Percentiles rank a stretch among this genome's conserved stretches.
phyloP scores from a whole-genome alignment of 768 basidiomycete genomes.

The Kwoniella pini region DNA sequence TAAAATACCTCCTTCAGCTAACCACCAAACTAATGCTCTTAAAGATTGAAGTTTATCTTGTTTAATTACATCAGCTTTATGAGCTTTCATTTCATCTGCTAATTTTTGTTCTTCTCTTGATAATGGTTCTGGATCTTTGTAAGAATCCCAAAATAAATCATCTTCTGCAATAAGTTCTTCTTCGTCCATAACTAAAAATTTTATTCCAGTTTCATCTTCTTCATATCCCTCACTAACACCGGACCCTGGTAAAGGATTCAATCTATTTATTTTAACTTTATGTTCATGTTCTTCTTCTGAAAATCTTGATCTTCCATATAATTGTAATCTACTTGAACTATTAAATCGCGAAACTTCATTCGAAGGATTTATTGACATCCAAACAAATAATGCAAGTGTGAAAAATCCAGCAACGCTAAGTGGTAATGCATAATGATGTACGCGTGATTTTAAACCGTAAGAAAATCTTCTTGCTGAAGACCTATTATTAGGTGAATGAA shows the following conservation, averaged over 20 bases:
- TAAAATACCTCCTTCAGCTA: constrained; percentile 48
- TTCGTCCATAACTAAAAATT: constrained; percentile 33
- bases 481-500: constrained; percentile 4
- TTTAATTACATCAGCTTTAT: constrained; percentile 32
- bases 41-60: constrained; percentile 36
- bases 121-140: constrained; percentile 30
- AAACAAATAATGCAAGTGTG: constrained; percentile 28
- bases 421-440: constrained; percentile 21
- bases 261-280: neutral
- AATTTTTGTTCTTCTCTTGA: constrained; percentile 31
- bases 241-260: constrained; percentile 6
- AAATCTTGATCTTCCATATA: constrained; percentile 18
- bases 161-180: constrained; percentile 49
- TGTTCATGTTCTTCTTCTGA: constrained; percentile 17
- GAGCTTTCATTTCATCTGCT: constrained; percentile 25
- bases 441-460: constrained; percentile 33
- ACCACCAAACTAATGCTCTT: constrained; percentile 45
- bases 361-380: constrained; percentile 7
- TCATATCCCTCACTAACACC: constrained; percentile 21
- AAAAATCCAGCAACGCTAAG: constrained; percentile 26
- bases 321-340: neutral
- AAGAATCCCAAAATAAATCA: constrained; percentile 40
- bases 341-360: constrained; percentile 14
- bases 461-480: constrained; percentile 34
- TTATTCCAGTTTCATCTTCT: too few relatives aligned